Evolutionary conservation across 2,329 filamentous ascomycete genomes (phyloP).

Genomic region (Xylaria sp.): DNA sequence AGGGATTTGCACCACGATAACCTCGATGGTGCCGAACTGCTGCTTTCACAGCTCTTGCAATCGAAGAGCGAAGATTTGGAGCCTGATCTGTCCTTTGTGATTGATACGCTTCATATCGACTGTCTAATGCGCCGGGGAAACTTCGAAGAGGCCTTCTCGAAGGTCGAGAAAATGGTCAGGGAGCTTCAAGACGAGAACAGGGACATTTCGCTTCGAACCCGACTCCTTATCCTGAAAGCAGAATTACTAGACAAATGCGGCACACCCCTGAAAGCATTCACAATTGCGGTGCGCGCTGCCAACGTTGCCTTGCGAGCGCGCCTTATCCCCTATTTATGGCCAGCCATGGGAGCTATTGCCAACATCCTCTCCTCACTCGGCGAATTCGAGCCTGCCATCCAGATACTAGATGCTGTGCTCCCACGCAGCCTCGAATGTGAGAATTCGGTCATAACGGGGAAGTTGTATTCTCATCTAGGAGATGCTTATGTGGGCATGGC

Average conservation of each 20-base stretch:
- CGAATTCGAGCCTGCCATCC: slow-evolving; percentile 63
- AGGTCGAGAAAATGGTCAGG: slow-evolving; percentile 42
- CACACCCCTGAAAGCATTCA: slow-evolving; percentile 69
- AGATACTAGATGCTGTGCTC: slow-evolving; percentile 62
- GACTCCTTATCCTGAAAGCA: slow-evolving; percentile 68
- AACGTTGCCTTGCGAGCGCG: slow-evolving; percentile 66
- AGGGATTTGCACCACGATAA: slow-evolving; percentile 54
- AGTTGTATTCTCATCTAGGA: slow-evolving; percentile 63
- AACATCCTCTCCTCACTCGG: slow-evolving; percentile 63
- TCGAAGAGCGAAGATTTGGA: slow-evolving; percentile 47
- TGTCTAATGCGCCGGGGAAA: slow-evolving; percentile 45
- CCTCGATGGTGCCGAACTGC: slow-evolving; percentile 45
- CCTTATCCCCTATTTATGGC: slow-evolving; percentile 66
- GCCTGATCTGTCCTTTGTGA: slow-evolving; percentile 46
- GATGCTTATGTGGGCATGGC: slow-evolving; percentile 78
- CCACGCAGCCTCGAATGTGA: slow-evolving; percentile 72
- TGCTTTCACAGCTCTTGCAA: slow-evolving; percentile 50
- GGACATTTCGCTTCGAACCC: slow-evolving; percentile 60
- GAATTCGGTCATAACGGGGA: slow-evolving; percentile 56
- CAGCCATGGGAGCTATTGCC: slow-evolving; percentile 61
- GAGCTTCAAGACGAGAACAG: slow-evolving; percentile 41
- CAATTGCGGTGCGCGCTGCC: slow-evolving; percentile 68
- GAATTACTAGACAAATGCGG: slow-evolving; percentile 63
- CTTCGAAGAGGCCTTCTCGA: slow-evolving; percentile 42
- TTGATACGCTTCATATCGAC: slow-evolving; percentile 50